Conservation (phyloP, 805 yeast species). For the Ogataea sp. region DNA sequence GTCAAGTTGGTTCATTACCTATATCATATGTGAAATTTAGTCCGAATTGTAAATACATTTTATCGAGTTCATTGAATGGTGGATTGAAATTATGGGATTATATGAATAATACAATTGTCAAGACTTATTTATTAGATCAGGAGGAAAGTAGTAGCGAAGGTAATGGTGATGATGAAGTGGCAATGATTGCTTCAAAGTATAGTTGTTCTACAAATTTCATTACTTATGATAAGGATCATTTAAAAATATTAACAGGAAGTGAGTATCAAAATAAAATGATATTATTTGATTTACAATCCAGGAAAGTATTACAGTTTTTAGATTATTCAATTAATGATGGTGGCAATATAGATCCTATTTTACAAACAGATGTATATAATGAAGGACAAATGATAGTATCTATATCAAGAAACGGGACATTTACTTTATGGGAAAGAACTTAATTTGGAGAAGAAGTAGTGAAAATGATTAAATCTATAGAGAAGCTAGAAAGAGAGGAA, state of each 20-base stretch:
- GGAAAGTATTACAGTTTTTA: slow-evolving; percentile 30
- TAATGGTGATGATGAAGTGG: slow-evolving; percentile 2
- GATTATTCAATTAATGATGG: slow-evolving; percentile 9
- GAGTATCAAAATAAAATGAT: slow-evolving; percentile 44
- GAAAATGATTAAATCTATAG: no score
- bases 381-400: slow-evolving; percentile 30
- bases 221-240: slow-evolving; percentile 19
- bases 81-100: slow-evolving; percentile 78
- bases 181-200: slow-evolving; percentile 41
- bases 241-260: slow-evolving; percentile 52
- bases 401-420: slow-evolving; percentile 22
- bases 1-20: slow-evolving; percentile 61
- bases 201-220: slow-evolving; percentile 47
- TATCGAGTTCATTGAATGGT: slow-evolving; percentile 80
- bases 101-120: slow-evolving; percentile 69
- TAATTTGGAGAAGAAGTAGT: no score
- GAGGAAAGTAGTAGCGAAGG: slow-evolving; percentile 6
- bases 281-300: slow-evolving; percentile 64
- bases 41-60: slow-evolving; percentile 71
- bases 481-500: no score
- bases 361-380: slow-evolving; percentile 32
- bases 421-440: slow-evolving; percentile 17
- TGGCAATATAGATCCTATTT: slow-evolving; percentile 22
- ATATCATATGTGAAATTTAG: slow-evolving; percentile 66
- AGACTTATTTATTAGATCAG: slow-evolving; percentile 33